Evolutionary conservation across 768 basidiomycete species (phyloP).

Genomic region (Suillus tomentosus): DNA sequence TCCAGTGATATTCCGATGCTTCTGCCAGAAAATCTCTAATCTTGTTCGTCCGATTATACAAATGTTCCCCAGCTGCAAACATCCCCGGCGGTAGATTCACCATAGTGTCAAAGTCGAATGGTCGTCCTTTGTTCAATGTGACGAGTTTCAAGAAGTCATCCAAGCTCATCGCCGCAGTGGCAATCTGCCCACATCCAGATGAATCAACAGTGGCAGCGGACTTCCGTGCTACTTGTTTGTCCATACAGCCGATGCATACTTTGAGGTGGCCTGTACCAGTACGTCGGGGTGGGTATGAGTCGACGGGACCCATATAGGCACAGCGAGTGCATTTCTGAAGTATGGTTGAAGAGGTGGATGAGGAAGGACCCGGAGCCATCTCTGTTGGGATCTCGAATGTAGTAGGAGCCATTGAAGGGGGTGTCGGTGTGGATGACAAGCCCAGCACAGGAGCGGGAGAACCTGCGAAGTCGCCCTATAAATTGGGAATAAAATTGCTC

Average conservation of each 20-base stretch:
- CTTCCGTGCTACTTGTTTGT: constrained; percentile 37
- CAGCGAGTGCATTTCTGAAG: constrained; percentile 36
- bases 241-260: constrained; percentile 35
- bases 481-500: neutral
- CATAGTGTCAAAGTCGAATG: constrained; percentile 38
- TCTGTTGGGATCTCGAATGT: constrained; percentile 24
- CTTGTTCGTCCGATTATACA: constrained; percentile 38
- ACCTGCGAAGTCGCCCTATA: constrained; percentile 9
- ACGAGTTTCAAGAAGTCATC: constrained; percentile 37
- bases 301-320: constrained; percentile 30
- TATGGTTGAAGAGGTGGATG: constrained; percentile 9
- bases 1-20: constrained; percentile 39
- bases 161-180: constrained; percentile 36
- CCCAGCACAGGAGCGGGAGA: constrained; percentile 15
- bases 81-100: constrained; percentile 34
- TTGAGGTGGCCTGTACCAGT: constrained; percentile 34
- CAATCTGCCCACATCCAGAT: constrained; percentile 35
- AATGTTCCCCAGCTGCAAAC: constrained; percentile 34
- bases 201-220: constrained; percentile 31
- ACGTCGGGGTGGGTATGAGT: constrained; percentile 32
- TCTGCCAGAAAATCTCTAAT: constrained; percentile 37
- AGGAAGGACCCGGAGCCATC: constrained; percentile 14
- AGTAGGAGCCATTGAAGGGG: constrained; percentile 16
- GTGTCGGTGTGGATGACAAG: constrained; percentile 20
- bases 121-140: constrained; percentile 33